A percentile compares a stretch with the other conserved stretches of the same genome.
Evolutionary conservation across 23 red algal genomes (phyloP).

Genomic region (Gracilaria gracilis): DNA sequence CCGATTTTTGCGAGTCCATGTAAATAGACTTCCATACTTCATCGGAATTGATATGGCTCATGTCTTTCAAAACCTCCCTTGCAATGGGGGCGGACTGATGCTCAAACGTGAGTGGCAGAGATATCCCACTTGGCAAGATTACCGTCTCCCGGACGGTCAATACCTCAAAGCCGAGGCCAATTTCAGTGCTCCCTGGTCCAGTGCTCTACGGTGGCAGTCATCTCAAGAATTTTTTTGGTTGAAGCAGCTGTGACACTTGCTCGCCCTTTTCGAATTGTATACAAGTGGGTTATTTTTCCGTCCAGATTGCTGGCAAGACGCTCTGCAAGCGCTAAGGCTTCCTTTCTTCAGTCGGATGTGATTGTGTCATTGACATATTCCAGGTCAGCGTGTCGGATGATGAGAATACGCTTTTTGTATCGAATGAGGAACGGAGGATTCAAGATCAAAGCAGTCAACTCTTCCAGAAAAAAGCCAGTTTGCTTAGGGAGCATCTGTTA

Average conservation of each 20-base stretch:
- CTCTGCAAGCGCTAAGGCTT: slow-evolving; percentile 84
- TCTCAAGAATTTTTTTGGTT: slow-evolving; percentile 61
- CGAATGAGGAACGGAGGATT: no score
- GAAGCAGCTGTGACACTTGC: slow-evolving; percentile 82
- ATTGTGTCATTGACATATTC: slow-evolving; percentile 92
- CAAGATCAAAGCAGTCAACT: no score
- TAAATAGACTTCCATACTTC: slow-evolving; percentile 44
- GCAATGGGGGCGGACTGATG: slow-evolving; percentile 37
- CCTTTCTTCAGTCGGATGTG: slow-evolving; percentile 75
- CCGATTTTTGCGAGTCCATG: slow-evolving; percentile 3
- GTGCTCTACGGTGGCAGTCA: slow-evolving; percentile 81
- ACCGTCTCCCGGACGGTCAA: slow-evolving; percentile 56
- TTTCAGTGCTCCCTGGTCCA: slow-evolving; percentile 94
- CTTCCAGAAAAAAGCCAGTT: no score
- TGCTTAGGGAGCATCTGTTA: no score
- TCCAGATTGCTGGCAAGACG: slow-evolving; percentile 70
- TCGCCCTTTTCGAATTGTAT: slow-evolving; percentile 91
- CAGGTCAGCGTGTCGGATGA: slow-evolving; percentile 97
- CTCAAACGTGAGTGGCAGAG: slow-evolving; percentile 68
- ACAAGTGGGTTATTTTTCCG: slow-evolving; percentile 64
- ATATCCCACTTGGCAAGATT: slow-evolving; percentile 93
- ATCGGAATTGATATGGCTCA: slow-evolving; percentile 44
- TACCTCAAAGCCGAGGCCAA: slow-evolving; percentile 74
- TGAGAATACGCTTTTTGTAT: slow-evolving; percentile 87
- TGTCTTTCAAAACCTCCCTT: slow-evolving; percentile 21